These are phyloP conservation scores for Cercophora newfieldiana DNA, from an alignment of 495 filamentous ascomycete genomes.

Conservation along the genomic window DNA sequence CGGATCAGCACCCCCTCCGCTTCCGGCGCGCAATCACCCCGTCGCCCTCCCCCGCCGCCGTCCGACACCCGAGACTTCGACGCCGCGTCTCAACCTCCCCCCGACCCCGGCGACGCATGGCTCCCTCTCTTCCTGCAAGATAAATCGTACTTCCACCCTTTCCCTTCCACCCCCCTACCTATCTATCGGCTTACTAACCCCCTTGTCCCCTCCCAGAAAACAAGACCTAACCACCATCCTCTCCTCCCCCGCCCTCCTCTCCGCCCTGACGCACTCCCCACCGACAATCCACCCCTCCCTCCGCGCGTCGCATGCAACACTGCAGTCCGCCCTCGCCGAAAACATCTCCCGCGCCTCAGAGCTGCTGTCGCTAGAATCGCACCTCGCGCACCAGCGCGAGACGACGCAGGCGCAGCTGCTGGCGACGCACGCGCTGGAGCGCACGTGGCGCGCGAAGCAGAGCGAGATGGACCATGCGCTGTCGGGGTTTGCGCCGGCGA, in stretches of 20 bases:
- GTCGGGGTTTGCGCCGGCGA: conserved; percentile 78
- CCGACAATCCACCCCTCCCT: conserved; percentile 66
- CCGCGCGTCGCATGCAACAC: conserved; percentile 51
- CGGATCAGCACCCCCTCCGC: conserved; percentile 62
- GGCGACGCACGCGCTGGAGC: conserved; percentile 78
- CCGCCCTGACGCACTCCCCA: conserved; percentile 63
- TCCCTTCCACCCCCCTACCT: too few species aligned
- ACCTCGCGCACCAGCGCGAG: conserved; percentile 62
- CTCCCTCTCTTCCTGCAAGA: conserved; percentile 68
- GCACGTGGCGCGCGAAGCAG: conserved; percentile 88
- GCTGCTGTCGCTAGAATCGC: conserved; percentile 57
- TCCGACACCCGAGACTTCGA: conserved; percentile 33
- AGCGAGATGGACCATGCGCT: conserved; percentile 82
- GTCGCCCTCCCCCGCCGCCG: conserved; percentile 43
- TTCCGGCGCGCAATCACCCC: conserved; percentile 39
- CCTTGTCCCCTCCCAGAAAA: conserved; percentile 34
- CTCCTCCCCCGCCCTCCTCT: conserved; percentile 57
- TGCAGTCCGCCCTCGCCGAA: conserved; percentile 61
- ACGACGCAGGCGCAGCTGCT: conserved; percentile 78
- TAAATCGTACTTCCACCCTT: conserved; percentile 61
- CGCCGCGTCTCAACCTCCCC: conserved; percentile 11
- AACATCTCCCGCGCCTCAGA: conserved; percentile 68
- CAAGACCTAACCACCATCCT: conserved; percentile 69
- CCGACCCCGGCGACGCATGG: conserved; percentile 61
- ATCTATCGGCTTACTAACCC: background rate